Percentiles rank a stretch among this genome's conserved stretches.
Evolutionary conservation across 2,329 filamentous ascomycete genomes (phyloP).

Genomic region (Phialophora verrucosa): DNA sequence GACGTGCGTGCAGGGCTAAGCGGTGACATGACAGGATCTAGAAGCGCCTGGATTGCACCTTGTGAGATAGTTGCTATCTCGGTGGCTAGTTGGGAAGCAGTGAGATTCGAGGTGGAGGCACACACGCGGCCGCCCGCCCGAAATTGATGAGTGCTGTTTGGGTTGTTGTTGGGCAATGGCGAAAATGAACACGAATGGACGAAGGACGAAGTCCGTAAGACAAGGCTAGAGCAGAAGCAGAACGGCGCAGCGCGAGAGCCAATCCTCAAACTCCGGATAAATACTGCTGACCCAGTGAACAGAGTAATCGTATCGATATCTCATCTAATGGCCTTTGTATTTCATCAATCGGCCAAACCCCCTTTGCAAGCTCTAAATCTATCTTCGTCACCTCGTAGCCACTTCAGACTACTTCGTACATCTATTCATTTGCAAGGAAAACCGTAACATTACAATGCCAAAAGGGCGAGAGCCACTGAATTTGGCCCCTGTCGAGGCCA

Average conservation of each 20-base stretch:
- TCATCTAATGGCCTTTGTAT: neutral
- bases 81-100: neutral
- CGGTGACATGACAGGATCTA: neutral
- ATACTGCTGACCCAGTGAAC: neutral
- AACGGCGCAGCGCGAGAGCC: too few species aligned
- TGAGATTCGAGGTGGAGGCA: neutral
- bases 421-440: conserved; percentile 5
- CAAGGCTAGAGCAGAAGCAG: neutral
- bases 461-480: neutral
- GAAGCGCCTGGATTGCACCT: neutral
- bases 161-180: neutral
- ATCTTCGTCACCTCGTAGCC: conserved; percentile 20
- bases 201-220: neutral
- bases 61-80: neutral
- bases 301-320: neutral
- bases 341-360: neutral
- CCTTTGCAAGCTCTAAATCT: conserved; percentile 30
- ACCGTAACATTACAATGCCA: neutral
- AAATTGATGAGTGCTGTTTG: neutral
- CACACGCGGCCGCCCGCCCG: neutral
- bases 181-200: neutral
- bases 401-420: conserved; percentile 12
- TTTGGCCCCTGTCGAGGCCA: neutral
- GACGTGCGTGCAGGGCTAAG: neutral
- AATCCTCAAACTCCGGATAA: neutral